phyloP scores from a whole-genome alignment of 345 rosid species.

The Eucalyptus polybractea region DNA sequence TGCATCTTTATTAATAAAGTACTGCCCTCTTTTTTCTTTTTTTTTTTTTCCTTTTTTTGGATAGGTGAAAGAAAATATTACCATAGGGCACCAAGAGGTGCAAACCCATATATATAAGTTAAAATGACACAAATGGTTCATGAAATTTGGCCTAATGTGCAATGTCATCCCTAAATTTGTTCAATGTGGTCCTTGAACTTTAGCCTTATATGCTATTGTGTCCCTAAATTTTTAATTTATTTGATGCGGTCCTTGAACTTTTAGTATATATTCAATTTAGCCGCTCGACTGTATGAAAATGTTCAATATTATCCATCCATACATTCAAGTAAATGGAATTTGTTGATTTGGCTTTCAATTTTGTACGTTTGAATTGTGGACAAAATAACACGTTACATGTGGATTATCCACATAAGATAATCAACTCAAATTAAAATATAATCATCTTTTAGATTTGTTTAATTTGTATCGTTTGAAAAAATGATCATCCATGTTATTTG shows the following conservation, averaged over 20 bases:
- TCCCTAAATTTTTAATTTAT: neutral
- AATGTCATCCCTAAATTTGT: neutral
- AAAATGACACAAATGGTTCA: neutral
- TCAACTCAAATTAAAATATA: neutral
- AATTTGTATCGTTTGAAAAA: neutral
- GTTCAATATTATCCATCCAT: neutral
- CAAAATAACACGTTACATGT: neutral
- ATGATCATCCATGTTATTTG: neutral
- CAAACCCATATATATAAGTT: neutral
- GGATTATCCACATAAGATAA: neutral
- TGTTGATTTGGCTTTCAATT: neutral
- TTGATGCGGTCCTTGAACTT: neutral
- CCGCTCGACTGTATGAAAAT: neutral
- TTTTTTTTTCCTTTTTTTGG: neutral
- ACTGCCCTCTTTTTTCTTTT: neutral
- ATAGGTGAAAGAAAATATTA: neutral
- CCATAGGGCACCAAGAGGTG: neutral
- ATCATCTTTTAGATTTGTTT: neutral
- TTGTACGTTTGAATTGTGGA: neutral
- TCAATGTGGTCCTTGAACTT: neutral
- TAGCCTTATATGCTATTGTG: neutral
- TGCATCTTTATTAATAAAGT: neutral
- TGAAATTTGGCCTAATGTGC: neutral
- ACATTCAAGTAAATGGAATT: neutral
- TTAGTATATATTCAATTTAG: neutral